Conservation (phyloP, 2,329 filamentous ascomycete species). For the Sclerotinia minor region DNA sequence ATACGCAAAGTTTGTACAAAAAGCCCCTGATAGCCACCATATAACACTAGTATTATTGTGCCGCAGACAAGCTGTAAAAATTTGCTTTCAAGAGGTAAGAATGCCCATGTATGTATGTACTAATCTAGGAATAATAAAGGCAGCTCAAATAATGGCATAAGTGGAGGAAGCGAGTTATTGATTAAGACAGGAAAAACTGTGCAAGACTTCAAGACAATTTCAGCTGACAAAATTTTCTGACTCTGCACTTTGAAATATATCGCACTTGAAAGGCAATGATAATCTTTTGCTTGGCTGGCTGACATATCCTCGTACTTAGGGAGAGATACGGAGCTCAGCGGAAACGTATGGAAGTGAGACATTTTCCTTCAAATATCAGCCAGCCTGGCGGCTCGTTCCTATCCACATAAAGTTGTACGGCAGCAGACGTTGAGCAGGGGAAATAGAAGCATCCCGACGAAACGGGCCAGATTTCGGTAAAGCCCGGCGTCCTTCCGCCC, state of each 20-base stretch:
- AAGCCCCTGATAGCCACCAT: background rate
- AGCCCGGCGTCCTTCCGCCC: background rate
- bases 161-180: background rate
- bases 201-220: background rate
- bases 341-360: constrained; percentile 8
- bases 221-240: background rate
- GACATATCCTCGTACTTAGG: background rate
- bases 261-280: background rate
- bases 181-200: background rate
- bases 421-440: background rate
- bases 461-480: background rate
- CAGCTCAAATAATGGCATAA: background rate
- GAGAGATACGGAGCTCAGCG: background rate
- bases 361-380: constrained; percentile 1
- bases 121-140: background rate
- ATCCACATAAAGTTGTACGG: background rate
- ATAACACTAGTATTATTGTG: background rate
- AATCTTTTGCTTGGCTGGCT: background rate
- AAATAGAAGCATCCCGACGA: constrained; percentile 12
- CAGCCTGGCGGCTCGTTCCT: background rate
- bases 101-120: background rate
- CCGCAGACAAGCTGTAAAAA: background rate
- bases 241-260: background rate
- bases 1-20: background rate
- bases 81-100: background rate